Conservation (phyloP, 305 asterid genomes). For the Fraxinus greggii region DNA sequence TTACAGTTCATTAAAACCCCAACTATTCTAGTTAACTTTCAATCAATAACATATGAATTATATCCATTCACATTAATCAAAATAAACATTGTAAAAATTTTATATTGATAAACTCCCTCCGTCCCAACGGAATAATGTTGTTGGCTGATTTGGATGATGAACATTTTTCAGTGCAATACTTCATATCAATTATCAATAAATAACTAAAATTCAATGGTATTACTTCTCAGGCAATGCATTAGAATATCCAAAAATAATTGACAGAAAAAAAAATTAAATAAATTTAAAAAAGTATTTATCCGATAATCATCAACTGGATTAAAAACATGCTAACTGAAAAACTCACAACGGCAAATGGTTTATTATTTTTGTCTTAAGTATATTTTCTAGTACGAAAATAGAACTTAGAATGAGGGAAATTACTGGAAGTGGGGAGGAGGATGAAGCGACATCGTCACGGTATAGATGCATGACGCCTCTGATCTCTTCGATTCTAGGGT, state of each 20-base stretch:
- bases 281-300: not conserved
- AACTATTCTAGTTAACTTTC: not conserved
- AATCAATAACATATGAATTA: not conserved
- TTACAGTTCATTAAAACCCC: not conserved
- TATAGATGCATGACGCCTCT: conserved; percentile 84
- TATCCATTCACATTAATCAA: not conserved
- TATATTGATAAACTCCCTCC: not conserved
- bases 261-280: not conserved
- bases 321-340: not conserved
- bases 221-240: not conserved
- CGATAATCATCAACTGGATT: not conserved
- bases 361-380: not conserved
- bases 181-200: not conserved
- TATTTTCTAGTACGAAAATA: not conserved
- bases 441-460: conserved; percentile 40
- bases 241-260: not conserved
- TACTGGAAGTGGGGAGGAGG: conserved; percentile 63
- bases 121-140: not conserved
- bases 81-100: not conserved
- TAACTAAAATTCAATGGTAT: not conserved
- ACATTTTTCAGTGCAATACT: not conserved
- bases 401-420: not conserved
- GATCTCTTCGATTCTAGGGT: conserved; percentile 94
- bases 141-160: not conserved
- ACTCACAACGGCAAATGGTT: not conserved